phyloP scores from a whole-genome alignment of 2,329 filamentous ascomycete species.

The Sarocladium kiliense region DNA sequence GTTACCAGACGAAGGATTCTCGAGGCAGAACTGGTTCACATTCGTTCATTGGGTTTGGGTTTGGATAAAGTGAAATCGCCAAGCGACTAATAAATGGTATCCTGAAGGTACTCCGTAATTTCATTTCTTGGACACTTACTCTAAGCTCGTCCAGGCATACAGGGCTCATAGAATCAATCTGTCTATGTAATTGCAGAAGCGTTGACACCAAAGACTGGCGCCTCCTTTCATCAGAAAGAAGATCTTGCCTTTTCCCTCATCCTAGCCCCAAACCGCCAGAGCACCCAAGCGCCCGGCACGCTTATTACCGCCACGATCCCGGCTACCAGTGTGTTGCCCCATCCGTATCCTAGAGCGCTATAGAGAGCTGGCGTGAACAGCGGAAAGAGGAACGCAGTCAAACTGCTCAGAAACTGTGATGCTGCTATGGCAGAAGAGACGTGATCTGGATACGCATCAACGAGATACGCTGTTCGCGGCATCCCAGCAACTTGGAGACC shows the following conservation, averaged over 20 bases:
- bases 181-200: no score
- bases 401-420: slow-evolving; percentile 34
- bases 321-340: slow-evolving; percentile 29
- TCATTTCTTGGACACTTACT: no score
- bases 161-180: no score
- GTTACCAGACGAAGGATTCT: slow-evolving; percentile 3
- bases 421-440: slow-evolving; percentile 43
- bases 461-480: slow-evolving; percentile 31
- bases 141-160: no score
- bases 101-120: no score
- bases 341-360: slow-evolving; percentile 25
- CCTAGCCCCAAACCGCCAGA: slow-evolving; percentile 34
- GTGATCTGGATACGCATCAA: slow-evolving; percentile 41
- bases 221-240: background rate
- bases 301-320: slow-evolving; percentile 29
- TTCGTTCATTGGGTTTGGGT: slow-evolving; percentile 9
- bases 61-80: no score
- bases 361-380: slow-evolving; percentile 38
- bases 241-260: slow-evolving; percentile 7
- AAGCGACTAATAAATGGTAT: slow-evolving; percentile 6
- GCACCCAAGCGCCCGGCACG: slow-evolving; percentile 29
- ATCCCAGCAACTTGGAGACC: slow-evolving; percentile 26
- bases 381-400: slow-evolving; percentile 42
- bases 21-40: slow-evolving; percentile 5
- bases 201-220: no score